These are phyloP conservation scores for Zostera marina DNA, from an alignment of 116 monocot species.

Conservation along the genomic window DNA sequence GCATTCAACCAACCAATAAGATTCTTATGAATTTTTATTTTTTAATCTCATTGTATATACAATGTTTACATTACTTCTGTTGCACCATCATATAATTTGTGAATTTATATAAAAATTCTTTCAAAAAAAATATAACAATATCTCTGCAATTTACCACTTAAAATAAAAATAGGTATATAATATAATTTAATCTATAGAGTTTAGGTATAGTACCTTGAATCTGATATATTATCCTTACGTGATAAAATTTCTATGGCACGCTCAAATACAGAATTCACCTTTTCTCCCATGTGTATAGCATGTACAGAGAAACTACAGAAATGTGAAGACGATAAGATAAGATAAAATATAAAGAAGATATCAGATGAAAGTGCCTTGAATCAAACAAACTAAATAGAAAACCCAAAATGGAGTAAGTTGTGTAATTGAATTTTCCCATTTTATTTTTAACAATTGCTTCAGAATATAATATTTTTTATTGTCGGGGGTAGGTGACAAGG, in stretches of 20 bases:
- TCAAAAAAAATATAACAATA: too few species aligned
- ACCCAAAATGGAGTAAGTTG: neutral
- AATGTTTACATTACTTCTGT: too few species aligned
- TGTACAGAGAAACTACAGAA: slow-evolving; percentile 88
- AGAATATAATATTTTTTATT: neutral
- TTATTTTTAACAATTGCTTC: neutral
- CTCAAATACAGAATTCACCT: slow-evolving; percentile 76
- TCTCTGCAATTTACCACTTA: too few species aligned
- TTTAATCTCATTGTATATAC: too few species aligned
- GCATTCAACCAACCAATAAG: too few species aligned
- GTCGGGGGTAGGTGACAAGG: too few species aligned
- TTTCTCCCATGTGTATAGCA: slow-evolving; percentile 82
- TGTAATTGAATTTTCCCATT: neutral
- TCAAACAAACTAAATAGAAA: neutral
- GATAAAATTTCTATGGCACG: slow-evolving; percentile 70
- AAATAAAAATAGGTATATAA: neutral
- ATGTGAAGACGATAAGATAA: too few species aligned
- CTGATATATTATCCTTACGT: slow-evolving; percentile 43
- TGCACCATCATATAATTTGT: too few species aligned
- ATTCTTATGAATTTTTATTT: too few species aligned
- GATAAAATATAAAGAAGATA: neutral
- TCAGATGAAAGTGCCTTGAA: slow-evolving; percentile 2
- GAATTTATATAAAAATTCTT: too few species aligned
- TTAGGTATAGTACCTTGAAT: slow-evolving; percentile 40
- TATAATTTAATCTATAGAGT: neutral